Evolutionary conservation across 352 stramenopile species (phyloP), one percentile per base, ranked within the genome.

Genomic region (Pythium brachiatum): DNA sequence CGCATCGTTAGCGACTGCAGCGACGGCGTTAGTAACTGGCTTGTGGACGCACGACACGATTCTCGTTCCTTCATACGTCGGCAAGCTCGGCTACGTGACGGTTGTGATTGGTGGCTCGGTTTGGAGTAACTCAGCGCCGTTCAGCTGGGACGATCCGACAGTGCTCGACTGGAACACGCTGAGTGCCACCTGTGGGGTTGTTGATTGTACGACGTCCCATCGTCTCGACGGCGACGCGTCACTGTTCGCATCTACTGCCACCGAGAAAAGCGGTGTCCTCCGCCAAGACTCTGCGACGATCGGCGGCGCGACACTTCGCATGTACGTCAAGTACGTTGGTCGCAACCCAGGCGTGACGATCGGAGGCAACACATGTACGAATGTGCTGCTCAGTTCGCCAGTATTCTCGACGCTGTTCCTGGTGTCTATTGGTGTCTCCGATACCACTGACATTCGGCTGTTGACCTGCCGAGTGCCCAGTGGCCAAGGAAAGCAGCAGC

Each of bases 121-220:
- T 4, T 67, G 73, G 31, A 88, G 79, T 36, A 86, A 86, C 36
- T 85, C 76, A 13, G 73, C 57, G 0, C 34, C 75, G 9, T 88
- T 86, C 59, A 85, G 75, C 50, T 88, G 79, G 79, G 73, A 85
- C 23, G 76, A 86, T 55, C 79, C 79, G 18, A 66, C 66, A 0
- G 68, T 86, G 47, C 66, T 88, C 3, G 76, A 86, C 53, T 88
- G 79, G 79, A 75, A 83, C 44, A 83, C 76, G 21, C 67, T 82
- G 23, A 70, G 57, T 5, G 32, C 69, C n/a, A 73, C 63, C 0
- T 88, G 79, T 23, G 63, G 64, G 3, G 57, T 78, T 13, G 18
- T 67, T 1, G 74, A 81, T 52, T 88, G 79, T 29, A 75, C 74
- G 29, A 86, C 76, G 3, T 77, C 66, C n/a, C 70, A 86, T 29